A percentile compares a stretch with the other conserved stretches of the same genome.
Conservation (phyloP, 345 rosid genomes). For the Arabidopsis suecica region DNA sequence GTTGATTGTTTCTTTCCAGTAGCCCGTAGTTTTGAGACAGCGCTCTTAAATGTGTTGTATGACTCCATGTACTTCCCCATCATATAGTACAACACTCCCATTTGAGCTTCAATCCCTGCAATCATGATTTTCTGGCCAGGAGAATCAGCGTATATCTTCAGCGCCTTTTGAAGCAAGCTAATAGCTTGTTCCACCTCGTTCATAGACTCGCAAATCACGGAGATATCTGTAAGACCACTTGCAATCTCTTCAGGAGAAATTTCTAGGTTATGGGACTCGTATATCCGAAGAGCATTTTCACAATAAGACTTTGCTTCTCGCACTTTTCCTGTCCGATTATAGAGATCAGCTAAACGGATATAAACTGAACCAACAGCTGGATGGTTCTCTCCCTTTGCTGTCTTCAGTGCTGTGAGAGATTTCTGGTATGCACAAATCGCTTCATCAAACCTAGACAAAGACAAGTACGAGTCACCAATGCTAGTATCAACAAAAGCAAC, state of each 20-base stretch:
- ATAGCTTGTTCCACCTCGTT: slow-evolving; percentile 77
- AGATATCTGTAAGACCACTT: slow-evolving; percentile 77
- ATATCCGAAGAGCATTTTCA: slow-evolving; percentile 84
- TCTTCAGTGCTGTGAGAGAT: slow-evolving; percentile 77
- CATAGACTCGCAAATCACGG: slow-evolving; percentile 91
- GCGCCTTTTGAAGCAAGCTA: slow-evolving; percentile 74
- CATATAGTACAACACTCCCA: slow-evolving; percentile 91
- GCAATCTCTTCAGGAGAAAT: slow-evolving; percentile 84
- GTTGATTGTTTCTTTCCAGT: slow-evolving; percentile 83
- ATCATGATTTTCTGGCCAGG: slow-evolving; percentile 79
- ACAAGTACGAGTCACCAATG: slow-evolving; percentile 90
- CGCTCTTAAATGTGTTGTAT: slow-evolving; percentile 65
- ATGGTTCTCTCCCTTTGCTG: slow-evolving; percentile 85
- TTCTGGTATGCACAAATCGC: slow-evolving; percentile 89
- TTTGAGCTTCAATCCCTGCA: slow-evolving; percentile 94
- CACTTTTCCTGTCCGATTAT: slow-evolving; percentile 76
- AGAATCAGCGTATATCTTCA: slow-evolving; percentile 65
- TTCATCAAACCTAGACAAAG: slow-evolving; percentile 82
- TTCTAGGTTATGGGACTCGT: slow-evolving; percentile 65
- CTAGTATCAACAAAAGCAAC: slow-evolving; percentile 88
- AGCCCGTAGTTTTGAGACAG: slow-evolving; percentile 68
- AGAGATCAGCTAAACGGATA: slow-evolving; percentile 86
- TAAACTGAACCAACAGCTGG: slow-evolving; percentile 83
- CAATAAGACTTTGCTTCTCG: slow-evolving; percentile 84
- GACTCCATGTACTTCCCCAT: slow-evolving; percentile 80